These are phyloP conservation scores for Balansia obtecta DNA, from an alignment of 2,329 filamentous ascomycete genomes.

Conservation along the genomic window DNA sequence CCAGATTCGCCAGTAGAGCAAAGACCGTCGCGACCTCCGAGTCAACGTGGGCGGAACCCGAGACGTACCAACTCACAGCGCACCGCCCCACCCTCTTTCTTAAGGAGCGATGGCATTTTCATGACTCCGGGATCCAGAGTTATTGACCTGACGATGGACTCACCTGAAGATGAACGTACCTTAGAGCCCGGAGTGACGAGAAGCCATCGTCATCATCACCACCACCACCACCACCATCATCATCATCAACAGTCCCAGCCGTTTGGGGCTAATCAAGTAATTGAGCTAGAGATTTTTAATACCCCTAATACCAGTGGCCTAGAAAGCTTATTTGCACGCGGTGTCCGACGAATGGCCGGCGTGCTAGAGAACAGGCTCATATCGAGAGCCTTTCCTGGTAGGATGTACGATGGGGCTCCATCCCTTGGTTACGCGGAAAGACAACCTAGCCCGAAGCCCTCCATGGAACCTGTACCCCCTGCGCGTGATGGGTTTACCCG, in stretches of 20 bases:
- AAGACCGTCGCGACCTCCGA: slow-evolving; percentile 16
- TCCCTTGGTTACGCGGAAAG: slow-evolving; percentile 21
- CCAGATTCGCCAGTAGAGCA: slow-evolving; percentile 32
- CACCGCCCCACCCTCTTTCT: slow-evolving; percentile 27
- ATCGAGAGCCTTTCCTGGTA: slow-evolving; percentile 8
- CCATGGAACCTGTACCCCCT: slow-evolving; percentile 49
- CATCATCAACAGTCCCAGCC: slow-evolving; percentile 2
- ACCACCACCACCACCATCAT: slow-evolving; percentile 9
- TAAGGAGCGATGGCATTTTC: slow-evolving; percentile 32
- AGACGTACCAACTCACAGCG: slow-evolving; percentile 29
- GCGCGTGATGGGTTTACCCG: slow-evolving; percentile 70
- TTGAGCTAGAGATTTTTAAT: slow-evolving; percentile 15
- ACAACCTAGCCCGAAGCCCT: slow-evolving; percentile 28
- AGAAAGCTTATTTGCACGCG: slow-evolving; percentile 11
- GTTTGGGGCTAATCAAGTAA: slow-evolving; percentile 12
- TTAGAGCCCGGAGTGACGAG: slow-evolving; percentile 3
- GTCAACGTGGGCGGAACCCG: slow-evolving; percentile 20
- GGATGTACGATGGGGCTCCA: too few species aligned
- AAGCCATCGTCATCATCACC: slow-evolving; percentile 6
- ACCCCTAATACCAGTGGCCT: slow-evolving; percentile 7
- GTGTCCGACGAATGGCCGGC: slow-evolving; percentile 16
- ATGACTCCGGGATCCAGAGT: slow-evolving; percentile 22
- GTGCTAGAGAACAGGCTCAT: slow-evolving; percentile 14
- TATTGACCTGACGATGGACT: slow-evolving; percentile 42
- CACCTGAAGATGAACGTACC: slow-evolving; percentile 21